Conservation (phyloP, 257 asterid genomes). For the Solanum gracilifrons region DNA sequence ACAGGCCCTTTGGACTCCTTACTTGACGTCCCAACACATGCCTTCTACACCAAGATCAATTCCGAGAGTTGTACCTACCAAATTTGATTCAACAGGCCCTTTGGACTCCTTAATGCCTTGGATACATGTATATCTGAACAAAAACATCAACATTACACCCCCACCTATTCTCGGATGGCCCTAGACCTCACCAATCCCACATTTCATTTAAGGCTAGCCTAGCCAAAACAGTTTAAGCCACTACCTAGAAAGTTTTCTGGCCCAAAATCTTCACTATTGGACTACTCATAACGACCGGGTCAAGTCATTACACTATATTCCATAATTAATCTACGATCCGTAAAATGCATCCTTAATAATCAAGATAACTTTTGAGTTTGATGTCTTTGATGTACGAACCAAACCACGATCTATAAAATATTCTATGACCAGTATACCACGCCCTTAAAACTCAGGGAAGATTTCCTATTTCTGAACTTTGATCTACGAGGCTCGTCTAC, state of each 20-base stretch:
- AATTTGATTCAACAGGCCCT: no score
- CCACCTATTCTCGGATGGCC: not conserved
- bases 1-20: no score
- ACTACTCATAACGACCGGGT: not conserved
- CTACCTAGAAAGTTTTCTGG: not conserved
- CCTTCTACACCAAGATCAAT: not conserved
- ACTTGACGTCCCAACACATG: not conserved
- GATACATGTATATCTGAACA: not conserved
- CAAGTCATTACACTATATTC: not conserved
- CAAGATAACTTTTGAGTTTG: not conserved
- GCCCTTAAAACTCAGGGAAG: not conserved
- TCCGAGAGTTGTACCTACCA: not conserved
- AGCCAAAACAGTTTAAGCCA: not conserved
- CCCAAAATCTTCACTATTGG: not conserved
- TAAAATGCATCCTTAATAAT: not conserved
- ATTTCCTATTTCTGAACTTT: not conserved
- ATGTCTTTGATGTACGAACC: no score
- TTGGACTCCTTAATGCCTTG: no score
- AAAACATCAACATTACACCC: not conserved
- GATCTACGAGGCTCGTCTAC: not conserved
- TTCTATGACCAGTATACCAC: no score
- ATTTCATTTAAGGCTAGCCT: not conserved
- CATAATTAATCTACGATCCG: no score
- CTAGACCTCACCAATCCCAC: not conserved
- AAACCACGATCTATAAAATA: not conserved